Evolutionary conservation across 139 green algal species (phyloP), one percentile per base, ranked within the genome.

Genomic region (Chlamydomonas sphaeroides): DNA sequence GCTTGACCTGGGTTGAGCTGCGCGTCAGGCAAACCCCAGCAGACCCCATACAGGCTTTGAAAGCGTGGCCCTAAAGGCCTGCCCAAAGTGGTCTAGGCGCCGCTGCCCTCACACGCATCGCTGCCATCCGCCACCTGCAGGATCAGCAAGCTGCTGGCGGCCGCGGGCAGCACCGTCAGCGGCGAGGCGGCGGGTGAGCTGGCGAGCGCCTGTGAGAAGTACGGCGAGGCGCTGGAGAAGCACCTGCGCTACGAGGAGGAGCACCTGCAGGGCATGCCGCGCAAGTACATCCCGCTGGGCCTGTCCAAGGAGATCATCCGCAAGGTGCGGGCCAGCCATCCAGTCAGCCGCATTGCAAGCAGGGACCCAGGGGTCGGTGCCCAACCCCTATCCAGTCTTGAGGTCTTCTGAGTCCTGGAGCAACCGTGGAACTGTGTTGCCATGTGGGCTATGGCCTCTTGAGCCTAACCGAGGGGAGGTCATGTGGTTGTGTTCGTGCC

Each of bases 221-320:
- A 74, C 73, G 68, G 17, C 5, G 57, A 48, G 3, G 65, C 48
- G 18, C 30, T 85, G 59, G 35, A 68, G 76, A 48, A 21, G 49
- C 84, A 88, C 84, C 63, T 88, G 71, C 78, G 72, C 15, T 35
- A 21, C 2, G 84, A 90, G 71, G 88, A 89, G 78, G 89, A 92
- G 51, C 85, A 92, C 75, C 73, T 93, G 67, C 41, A 80, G 41
- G 59, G 51, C 75, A 78, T 93, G 66, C 76, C 79, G 30, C 72
- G 85, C 25, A 85, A 86, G 78, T 89, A 91, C 85, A 67, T 92
- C 30, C 85, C 85, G 1, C 62, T 86, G 4, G 76, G 26, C 36
- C 68, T 84, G 49, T 65, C 62, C 66, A 92, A 84, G 69, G 53
- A 91, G 57, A 66, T 85, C 36, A 33, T 77, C 21, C 68, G 59